phyloP scores from a whole-genome alignment of 176 grass and related monocot genomes.

The Zoysia japonica region DNA sequence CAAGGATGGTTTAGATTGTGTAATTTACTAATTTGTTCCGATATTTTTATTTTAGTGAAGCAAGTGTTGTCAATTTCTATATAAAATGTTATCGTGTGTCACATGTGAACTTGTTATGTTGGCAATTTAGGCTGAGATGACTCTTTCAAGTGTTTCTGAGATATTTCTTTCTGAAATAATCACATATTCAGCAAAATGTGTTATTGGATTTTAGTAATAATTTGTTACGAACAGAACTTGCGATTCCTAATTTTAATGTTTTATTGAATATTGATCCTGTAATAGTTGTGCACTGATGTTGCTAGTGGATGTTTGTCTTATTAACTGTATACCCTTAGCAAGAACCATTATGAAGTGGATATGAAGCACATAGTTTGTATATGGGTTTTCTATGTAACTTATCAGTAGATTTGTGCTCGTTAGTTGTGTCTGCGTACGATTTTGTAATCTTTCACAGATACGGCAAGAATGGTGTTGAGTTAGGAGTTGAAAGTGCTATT shows the following conservation, averaged over 20 bases:
- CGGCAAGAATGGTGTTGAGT: not conserved
- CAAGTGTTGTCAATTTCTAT: not conserved
- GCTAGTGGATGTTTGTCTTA: no score
- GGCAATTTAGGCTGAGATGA: not conserved
- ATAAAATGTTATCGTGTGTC: not conserved
- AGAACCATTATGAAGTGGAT: not conserved
- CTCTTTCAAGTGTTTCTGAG: not conserved
- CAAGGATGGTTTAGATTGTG: not conserved
- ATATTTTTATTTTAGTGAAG: not conserved
- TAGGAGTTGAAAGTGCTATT: not conserved
- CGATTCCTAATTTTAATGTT: not conserved
- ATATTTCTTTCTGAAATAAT: not conserved
- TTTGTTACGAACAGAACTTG: slow-evolving; percentile 3
- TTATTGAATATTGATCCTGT: no score
- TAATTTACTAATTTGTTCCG: not conserved
- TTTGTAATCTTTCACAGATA: not conserved
- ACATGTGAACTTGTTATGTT: not conserved
- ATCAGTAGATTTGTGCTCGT: no score
- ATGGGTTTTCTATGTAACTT: not conserved
- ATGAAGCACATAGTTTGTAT: not conserved
- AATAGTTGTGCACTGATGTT: no score
- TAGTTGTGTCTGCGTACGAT: not conserved
- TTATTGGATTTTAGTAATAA: not conserved
- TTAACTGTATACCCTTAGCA: no score
- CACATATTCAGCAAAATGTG: not conserved